Evolutionary conservation across 2,329 filamentous ascomycete genomes (phyloP), one percentile per base, ranked within the genome.

Genomic region (Trichoderma koningii): DNA sequence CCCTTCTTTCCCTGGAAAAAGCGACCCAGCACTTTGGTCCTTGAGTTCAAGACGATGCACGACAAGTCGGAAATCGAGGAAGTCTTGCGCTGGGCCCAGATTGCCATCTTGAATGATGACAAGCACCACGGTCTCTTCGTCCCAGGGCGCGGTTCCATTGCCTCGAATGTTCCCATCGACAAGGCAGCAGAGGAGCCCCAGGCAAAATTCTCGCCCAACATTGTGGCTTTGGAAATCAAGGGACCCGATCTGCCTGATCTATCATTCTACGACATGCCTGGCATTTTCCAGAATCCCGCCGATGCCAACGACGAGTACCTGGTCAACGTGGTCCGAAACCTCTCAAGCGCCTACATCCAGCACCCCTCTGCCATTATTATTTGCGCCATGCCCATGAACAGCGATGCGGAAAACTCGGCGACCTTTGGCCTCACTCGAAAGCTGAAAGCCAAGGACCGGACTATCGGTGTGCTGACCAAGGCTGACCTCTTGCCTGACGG

Each of bases 231-330:
- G 0, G 85, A 92, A 60, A 92, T 97, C 28, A 86, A 86, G 0
- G 89, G 89, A 0, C 89, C 90, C 0, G 82, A 81, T 0, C 82
- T 94, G 0, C 89, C 91, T 0, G 87, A 91, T 6, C 74, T 97
- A 0, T 92, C 89, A 0, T 96, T 97, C 70, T 94, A 91, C 67
- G 93, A 97, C 67, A 81, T 97, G 0, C 93, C 93, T 0, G 93
- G 93, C 0, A 87, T 96, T 0, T 94, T 96, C 67, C 86, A 87
- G 21, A 89, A 89, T 7, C 83, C 88, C 0, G 85, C 87, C 2
- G 81, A 87, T 7, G 83, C 84, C 7, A 80, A 85, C 3, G 87
- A 93, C 17, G 81, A 84, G 10, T 90, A 90, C 64, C 79, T 94
- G 0, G 89, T 93, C 14, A 80, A 83, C 0, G 86, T 95, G 0